Base-by-base conservation (phyloP, 495 filamentous ascomycete genomes). In the Neurospora intermedia region DNA sequence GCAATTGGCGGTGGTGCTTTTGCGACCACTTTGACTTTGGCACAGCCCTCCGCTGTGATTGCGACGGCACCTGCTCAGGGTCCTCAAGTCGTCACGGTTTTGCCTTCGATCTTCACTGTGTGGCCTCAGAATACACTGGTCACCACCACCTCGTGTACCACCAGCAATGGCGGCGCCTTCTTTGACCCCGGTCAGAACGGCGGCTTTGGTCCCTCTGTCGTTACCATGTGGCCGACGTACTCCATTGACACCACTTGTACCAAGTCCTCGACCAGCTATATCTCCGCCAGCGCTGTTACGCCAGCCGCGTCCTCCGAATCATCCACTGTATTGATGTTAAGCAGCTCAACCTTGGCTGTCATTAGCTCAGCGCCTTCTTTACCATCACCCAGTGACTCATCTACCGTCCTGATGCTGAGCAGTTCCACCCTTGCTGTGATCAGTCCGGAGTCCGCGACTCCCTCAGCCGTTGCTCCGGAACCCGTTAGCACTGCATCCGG, bases 21-120 rank as follows among this genome's bases (percentile, higher is more conserved):
- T 23, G 41, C 70, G 35, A 66, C 72, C 15, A 69, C 69, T 27
- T 18, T 69, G 43, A 70, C 76, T 38, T 16, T 71, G 40, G 20
- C 66, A 9, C 27, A 20, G n/a, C 42, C 45, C n/a, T 72, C n/a
- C 3, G 35, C 35, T 69, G 74, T n/a, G 13, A 31, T 43, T 4
- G 70, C 31, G 62, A 46, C 71, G 16, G 45, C 73, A 46, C 72
- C 69, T 66, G 46, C 39, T n/a, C 70, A 54, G 23, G 43, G 66
- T 23, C 71, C 77, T 54, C 43, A 70, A 42, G 71, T 74, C 54
- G 35, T 77, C 43, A 77, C 76, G 23, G 72, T 45, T 23, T 4
- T 40, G 40, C 69, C 72, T 31, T 69, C 74, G 6, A 71, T 75
- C 38, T 10, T 75, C n/a, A 75, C 74, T n/a, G 43, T 75, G 23